A percentile compares a stretch with the other conserved stretches of the same genome.
These are phyloP conservation scores for Diversispora epigaea DNA, from an alignment of 192 early-diverging fungal genomes.

Conservation along the genomic window DNA sequence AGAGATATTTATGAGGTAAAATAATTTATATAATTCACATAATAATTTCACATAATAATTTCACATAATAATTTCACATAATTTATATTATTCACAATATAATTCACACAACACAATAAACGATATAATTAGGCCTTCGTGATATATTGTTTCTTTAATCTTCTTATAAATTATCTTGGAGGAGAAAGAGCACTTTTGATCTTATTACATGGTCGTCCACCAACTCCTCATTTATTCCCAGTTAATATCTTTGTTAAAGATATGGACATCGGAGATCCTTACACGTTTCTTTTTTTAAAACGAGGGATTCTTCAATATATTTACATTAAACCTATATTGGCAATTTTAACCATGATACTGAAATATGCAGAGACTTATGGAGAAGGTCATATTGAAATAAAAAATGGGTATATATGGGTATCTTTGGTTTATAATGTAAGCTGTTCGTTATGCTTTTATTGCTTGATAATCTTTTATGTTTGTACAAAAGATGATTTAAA, in stretches of 20 bases:
- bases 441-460: conserved; percentile 84
- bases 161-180: conserved; percentile 83
- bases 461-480: conserved; percentile 85
- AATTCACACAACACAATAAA: no score
- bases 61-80: not conserved
- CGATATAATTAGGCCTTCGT: conserved; percentile 74
- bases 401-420: conserved; percentile 76
- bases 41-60: not conserved
- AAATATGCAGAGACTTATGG: conserved; percentile 72
- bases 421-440: conserved; percentile 84
- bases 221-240: conserved; percentile 81
- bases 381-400: conserved; percentile 74
- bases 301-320: conserved; percentile 94
- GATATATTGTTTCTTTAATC: conserved; percentile 90
- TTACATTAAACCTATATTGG: conserved; percentile 80
- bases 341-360: conserved; percentile 75
- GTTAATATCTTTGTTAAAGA: conserved; percentile 68
- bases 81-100: no score
- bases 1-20: conserved; percentile 85
- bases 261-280: conserved; percentile 85
- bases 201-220: conserved; percentile 73
- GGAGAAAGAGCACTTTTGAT: conserved; percentile 84
- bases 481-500: conserved; percentile 72
- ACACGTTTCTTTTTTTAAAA: conserved; percentile 82
- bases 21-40: not conserved